A percentile compares a stretch with the other conserved stretches of the same genome.
Conservation (phyloP, 495 filamentous ascomycete genomes). For the Aspergillus kassunensis region DNA sequence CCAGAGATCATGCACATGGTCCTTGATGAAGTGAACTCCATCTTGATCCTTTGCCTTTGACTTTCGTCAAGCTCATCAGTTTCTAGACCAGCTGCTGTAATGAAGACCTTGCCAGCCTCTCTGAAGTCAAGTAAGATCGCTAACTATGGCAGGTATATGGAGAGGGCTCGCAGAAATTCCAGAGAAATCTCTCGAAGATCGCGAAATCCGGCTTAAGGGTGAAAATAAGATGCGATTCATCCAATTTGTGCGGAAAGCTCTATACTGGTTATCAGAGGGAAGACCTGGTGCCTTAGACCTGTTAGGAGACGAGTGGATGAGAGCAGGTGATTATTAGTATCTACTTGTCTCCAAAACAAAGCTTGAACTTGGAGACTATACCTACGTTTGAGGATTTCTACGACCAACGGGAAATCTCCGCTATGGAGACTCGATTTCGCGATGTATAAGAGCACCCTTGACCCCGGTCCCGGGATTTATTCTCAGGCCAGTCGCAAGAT, state of each 20-base stretch:
- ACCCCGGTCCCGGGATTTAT: too few relatives aligned
- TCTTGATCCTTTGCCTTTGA: too few relatives aligned
- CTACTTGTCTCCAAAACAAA: too few relatives aligned
- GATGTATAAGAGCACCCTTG: too few relatives aligned
- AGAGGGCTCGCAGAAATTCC: slow-evolving; percentile 12
- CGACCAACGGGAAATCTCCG: too few relatives aligned
- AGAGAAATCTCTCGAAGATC: slow-evolving; percentile 18
- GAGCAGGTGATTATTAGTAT: too few relatives aligned
- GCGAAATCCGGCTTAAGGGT: slow-evolving; percentile 13
- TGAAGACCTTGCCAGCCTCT: not conserved
- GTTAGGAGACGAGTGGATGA: slow-evolving; percentile 17
- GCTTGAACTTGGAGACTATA: too few relatives aligned
- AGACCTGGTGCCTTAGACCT: slow-evolving; percentile 33
- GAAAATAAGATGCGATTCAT: slow-evolving; percentile 28
- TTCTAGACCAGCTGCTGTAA: not conserved
- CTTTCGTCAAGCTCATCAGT: too few relatives aligned
- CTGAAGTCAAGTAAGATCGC: not conserved
- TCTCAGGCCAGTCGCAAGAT: not conserved
- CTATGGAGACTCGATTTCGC: not conserved
- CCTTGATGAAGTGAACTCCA: not conserved
- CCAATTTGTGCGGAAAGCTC: slow-evolving; percentile 26
- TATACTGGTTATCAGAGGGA: slow-evolving; percentile 34
- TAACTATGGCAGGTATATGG: not conserved
- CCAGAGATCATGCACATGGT: not conserved
- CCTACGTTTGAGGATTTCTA: too few relatives aligned